Conservation (phyloP, 768 basidiomycete species). For the Podaxis mareebaensis region DNA sequence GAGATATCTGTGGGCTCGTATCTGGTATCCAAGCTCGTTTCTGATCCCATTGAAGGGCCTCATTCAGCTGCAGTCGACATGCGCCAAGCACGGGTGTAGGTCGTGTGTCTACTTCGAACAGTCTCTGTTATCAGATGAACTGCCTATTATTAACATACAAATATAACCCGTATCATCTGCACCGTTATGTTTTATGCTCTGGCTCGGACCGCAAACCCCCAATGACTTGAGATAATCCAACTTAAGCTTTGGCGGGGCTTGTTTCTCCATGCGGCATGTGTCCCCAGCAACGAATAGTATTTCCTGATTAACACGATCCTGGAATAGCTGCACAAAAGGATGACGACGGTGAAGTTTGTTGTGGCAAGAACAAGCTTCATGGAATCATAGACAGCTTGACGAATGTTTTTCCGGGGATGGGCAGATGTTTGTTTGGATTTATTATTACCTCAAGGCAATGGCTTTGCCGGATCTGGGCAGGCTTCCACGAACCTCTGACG, state of each 20-base stretch:
- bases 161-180: not conserved
- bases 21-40: not conserved
- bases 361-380: conserved; percentile 10
- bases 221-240: not conserved
- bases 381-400: not conserved
- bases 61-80: not conserved
- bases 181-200: not conserved
- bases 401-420: not conserved
- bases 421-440: conserved; percentile 20
- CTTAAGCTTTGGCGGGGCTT: not conserved
- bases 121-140: not conserved
- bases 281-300: not conserved
- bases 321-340: not conserved
- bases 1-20: not conserved
- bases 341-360: not conserved
- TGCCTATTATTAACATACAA: not conserved
- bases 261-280: not conserved
- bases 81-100: not conserved
- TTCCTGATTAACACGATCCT: not conserved
- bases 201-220: not conserved
- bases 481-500: not conserved
- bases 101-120: not conserved
- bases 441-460: conserved; percentile 19
- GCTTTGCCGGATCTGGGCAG: not conserved
- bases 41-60: not conserved